These are phyloP conservation scores for Talaromyces sp. DNA, from an alignment of 2,329 filamentous ascomycete species.

Conservation along the genomic window DNA sequence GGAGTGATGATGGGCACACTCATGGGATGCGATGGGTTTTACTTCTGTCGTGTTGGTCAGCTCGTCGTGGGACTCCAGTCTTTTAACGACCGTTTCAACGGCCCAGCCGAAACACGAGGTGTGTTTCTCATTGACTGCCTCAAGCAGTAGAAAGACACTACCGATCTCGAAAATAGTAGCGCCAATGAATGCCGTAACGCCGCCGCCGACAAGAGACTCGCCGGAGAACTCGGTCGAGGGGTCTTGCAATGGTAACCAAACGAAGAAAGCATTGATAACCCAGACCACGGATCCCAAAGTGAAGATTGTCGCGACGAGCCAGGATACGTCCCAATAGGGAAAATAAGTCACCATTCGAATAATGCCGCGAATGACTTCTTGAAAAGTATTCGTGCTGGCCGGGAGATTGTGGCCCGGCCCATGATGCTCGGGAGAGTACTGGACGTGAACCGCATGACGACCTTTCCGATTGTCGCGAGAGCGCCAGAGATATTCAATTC, in stretches of 20 bases:
- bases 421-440: conserved; percentile 22
- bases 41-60: conserved; percentile 19
- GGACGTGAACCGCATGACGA: conserved; percentile 41
- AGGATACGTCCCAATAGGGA: conserved; percentile 58
- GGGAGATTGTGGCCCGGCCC: conserved; percentile 30
- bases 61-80: conserved; percentile 23
- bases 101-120: conserved; percentile 68
- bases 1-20: conserved; percentile 43
- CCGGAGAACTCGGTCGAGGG: conserved; percentile 54
- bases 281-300: conserved; percentile 55
- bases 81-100: conserved; percentile 50
- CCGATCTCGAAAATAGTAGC: conserved; percentile 65
- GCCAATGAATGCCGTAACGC: conserved; percentile 64
- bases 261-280: conserved; percentile 62
- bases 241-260: conserved; percentile 56
- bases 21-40: conserved; percentile 19
- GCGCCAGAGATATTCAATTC: conserved; percentile 38
- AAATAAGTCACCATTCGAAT: conserved; percentile 50
- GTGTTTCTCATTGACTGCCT: conserved; percentile 66
- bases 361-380: conserved; percentile 38
- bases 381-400: conserved; percentile 30
- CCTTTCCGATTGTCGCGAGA: conserved; percentile 50
- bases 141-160: conserved; percentile 60
- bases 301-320: conserved; percentile 54
- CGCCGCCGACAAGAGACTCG: conserved; percentile 55